These are phyloP conservation scores for Cercospora zeina DNA, from an alignment of 2,329 filamentous ascomycete genomes.

Conservation along the genomic window DNA sequence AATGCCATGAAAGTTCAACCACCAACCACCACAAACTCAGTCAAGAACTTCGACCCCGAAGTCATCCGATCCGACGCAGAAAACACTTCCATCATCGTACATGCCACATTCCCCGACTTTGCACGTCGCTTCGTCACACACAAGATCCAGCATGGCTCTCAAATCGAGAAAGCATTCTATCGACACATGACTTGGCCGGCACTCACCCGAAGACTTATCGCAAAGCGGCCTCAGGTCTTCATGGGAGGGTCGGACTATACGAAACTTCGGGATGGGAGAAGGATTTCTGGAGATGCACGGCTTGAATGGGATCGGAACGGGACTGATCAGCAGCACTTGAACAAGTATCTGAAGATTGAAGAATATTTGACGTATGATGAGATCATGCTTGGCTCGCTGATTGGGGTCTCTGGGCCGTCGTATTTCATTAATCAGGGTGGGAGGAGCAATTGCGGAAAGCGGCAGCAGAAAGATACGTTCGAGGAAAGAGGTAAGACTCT, in stretches of 20 bases:
- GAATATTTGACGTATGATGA: slow-evolving; percentile 41
- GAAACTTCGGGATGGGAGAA: slow-evolving; percentile 33
- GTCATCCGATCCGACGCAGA: slow-evolving; percentile 30
- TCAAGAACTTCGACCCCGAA: slow-evolving; percentile 29
- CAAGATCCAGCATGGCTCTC: slow-evolving; percentile 35
- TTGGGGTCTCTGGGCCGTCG: slow-evolving; percentile 37
- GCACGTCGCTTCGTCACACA: slow-evolving; percentile 34
- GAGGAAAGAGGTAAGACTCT: slow-evolving; percentile 27
- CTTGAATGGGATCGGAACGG: slow-evolving; percentile 38
- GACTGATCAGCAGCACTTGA: slow-evolving; percentile 27
- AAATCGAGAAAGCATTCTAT: slow-evolving; percentile 37
- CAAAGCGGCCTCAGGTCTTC: slow-evolving; percentile 37
- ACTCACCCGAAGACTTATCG: slow-evolving; percentile 35
- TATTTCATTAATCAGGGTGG: slow-evolving; percentile 39
- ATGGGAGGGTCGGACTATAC: slow-evolving; percentile 34
- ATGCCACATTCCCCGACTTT: slow-evolving; percentile 34
- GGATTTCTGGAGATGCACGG: slow-evolving; percentile 7
- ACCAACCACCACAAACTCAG: slow-evolving; percentile 32
- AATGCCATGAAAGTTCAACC: slow-evolving; percentile 22
- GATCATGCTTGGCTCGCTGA: slow-evolving; percentile 39
- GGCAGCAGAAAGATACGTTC: slow-evolving; percentile 21
- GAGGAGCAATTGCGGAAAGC: slow-evolving; percentile 30
- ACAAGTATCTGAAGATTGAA: slow-evolving; percentile 28
- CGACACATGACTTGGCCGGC: slow-evolving; percentile 27
- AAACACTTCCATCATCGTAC: slow-evolving; percentile 36